phyloP scores from a whole-genome alignment of 805 yeast species.

The Metschnikowia hibisci region DNA sequence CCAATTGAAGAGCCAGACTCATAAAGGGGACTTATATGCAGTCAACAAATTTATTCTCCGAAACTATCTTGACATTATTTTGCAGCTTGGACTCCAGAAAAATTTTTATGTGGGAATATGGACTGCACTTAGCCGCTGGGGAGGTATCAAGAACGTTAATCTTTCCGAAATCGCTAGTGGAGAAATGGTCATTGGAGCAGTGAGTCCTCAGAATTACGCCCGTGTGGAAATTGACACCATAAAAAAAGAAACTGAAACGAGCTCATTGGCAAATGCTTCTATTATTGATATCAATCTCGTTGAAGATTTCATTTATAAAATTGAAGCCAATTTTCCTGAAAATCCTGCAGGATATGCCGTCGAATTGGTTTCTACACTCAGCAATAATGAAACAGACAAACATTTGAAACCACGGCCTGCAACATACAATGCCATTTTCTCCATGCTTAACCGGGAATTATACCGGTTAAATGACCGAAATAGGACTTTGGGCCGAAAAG shows the following conservation, averaged over 20 bases:
- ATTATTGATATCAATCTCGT: constrained; percentile 29
- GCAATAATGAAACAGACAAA: constrained; percentile 15
- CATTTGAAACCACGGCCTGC: constrained; percentile 24
- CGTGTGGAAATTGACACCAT: constrained; percentile 1
- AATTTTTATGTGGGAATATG: constrained; percentile 32
- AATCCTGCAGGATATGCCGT: constrained; percentile 22
- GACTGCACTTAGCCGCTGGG: constrained; percentile 34
- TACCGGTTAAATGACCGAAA: constrained; percentile 29
- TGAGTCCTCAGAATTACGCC: constrained; percentile 5
- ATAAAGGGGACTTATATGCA: constrained; percentile 12
- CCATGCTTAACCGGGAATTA: constrained; percentile 27
- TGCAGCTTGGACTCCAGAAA: constrained; percentile 26
- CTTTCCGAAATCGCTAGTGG: constrained; percentile 2
- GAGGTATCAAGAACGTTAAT: constrained; percentile 20
- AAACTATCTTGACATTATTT: constrained; percentile 28
- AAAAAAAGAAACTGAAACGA: neutral
- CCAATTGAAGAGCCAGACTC: constrained; percentile 2
- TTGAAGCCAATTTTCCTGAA: constrained; percentile 23
- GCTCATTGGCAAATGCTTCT: neutral
- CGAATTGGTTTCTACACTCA: constrained; percentile 26
- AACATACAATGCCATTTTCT: constrained; percentile 28
- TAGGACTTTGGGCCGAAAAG: constrained; percentile 17
- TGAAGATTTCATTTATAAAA: constrained; percentile 33
- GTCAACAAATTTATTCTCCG: constrained; percentile 33
- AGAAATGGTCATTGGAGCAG: constrained; percentile 1